A percentile compares a stretch with the other conserved stretches of the same genome.
These are phyloP conservation scores for Gilbertella persicaria DNA, from an alignment of 371 early-diverging fungal genomes.

Conservation along the genomic window DNA sequence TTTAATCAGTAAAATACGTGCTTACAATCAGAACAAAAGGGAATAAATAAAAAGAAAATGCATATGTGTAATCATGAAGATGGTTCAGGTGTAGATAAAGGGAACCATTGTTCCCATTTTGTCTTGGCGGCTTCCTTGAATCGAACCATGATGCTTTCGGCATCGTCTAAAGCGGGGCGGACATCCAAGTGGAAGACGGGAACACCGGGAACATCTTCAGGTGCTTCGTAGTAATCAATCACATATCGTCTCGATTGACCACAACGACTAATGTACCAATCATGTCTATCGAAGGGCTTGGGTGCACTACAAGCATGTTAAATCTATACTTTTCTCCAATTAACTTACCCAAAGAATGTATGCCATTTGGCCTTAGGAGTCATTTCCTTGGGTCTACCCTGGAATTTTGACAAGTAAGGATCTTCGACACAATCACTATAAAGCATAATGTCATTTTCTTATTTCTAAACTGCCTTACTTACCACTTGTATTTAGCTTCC, in stretches of 20 bases:
- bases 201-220: conserved; percentile 63
- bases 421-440: conserved; percentile 58
- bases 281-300: conserved; percentile 80
- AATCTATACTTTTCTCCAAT: neutral
- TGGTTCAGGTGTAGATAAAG: neutral
- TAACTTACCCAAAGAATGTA: conserved; percentile 56
- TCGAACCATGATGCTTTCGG: conserved; percentile 62
- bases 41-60: neutral
- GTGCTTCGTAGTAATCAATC: conserved; percentile 77
- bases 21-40: conserved; percentile 15
- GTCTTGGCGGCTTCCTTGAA: conserved; percentile 53
- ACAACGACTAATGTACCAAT: conserved; percentile 78
- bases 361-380: conserved; percentile 78
- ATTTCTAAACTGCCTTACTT: conserved; percentile 15
- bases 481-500: conserved; percentile 81
- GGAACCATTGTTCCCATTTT: conserved; percentile 49
- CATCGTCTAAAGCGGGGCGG: conserved; percentile 78
- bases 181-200: conserved; percentile 84
- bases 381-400: conserved; percentile 78
- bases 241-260: conserved; percentile 75
- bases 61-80: neutral
- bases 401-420: conserved; percentile 76
- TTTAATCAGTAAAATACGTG: conserved; percentile 38
- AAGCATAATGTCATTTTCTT: neutral
- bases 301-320: conserved; percentile 45